Conservation (phyloP, 345 rosid genomes). For the Linum lewisii region DNA sequence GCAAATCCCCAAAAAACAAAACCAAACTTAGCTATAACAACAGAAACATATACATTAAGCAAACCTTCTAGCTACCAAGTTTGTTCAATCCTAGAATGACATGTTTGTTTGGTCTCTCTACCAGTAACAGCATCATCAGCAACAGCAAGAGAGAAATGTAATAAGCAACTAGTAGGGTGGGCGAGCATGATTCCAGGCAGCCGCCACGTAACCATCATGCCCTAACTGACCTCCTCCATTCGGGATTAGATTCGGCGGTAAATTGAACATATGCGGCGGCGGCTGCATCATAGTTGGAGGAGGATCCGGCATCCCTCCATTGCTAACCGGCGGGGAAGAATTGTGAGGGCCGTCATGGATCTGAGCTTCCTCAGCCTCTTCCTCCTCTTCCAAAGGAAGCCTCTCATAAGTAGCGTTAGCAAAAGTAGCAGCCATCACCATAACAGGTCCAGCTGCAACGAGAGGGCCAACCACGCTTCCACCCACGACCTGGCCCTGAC, state of each 20-base stretch:
- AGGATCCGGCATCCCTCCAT: slow-evolving; percentile 36
- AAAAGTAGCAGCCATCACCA: slow-evolving; percentile 82
- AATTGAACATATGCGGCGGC: slow-evolving; percentile 36
- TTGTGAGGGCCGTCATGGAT: slow-evolving; percentile 34
- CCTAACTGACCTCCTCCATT: slow-evolving; percentile 53
- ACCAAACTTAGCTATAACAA: slow-evolving; percentile 6
- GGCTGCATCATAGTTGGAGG: slow-evolving; percentile 11
- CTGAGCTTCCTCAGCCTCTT: slow-evolving; percentile 30
- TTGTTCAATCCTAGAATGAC: background rate
- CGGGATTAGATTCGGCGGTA: slow-evolving; percentile 59
- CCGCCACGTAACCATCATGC: slow-evolving; percentile 63
- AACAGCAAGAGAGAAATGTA: background rate
- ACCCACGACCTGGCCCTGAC: slow-evolving; percentile 75
- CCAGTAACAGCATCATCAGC: slow-evolving; percentile 1
- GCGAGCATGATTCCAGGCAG: slow-evolving; percentile 23
- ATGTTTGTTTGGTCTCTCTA: slow-evolving; percentile 1
- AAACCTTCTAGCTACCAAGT: slow-evolving; percentile 11
- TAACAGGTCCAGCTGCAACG: slow-evolving; percentile 61
- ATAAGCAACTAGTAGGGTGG: slow-evolving; percentile 55
- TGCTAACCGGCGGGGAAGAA: slow-evolving; percentile 44
- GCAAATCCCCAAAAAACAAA: background rate
- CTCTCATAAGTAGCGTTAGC: slow-evolving; percentile 80
- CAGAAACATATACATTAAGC: background rate
- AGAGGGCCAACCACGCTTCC: slow-evolving; percentile 73
- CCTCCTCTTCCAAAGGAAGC: slow-evolving; percentile 66